A percentile compares a stretch with the other conserved stretches of the same genome.
Conservation (phyloP, 2,329 filamentous ascomycete species). For the Colletotrichum sp. region DNA sequence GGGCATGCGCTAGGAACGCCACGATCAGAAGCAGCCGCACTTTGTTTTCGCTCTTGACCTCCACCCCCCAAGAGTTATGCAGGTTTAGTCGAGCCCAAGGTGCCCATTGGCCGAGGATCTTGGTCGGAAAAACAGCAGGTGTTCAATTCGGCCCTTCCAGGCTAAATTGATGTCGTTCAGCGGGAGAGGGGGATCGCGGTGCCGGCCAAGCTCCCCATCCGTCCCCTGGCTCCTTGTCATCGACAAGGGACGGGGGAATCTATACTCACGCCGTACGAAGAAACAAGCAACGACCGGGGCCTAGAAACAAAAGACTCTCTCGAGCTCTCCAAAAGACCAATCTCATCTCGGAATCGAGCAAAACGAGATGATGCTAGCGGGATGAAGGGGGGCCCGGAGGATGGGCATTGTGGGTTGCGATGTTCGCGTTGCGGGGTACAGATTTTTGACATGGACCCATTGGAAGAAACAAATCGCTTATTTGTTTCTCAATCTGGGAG, state of each 20-base stretch:
- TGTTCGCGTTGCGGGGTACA: slow-evolving; percentile 13
- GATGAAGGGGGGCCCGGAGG: not conserved
- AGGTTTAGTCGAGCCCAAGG: not conserved
- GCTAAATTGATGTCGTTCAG: slow-evolving; percentile 41
- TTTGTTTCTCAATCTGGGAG: not conserved
- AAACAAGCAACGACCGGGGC: slow-evolving; percentile 6
- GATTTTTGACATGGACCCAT: not conserved
- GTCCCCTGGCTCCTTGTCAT: slow-evolving; percentile 2
- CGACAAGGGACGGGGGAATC: not conserved
- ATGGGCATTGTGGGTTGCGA: not conserved
- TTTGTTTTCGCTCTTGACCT: slow-evolving; percentile 30
- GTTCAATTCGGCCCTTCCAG: slow-evolving; percentile 44
- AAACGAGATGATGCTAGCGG: slow-evolving; percentile 2
- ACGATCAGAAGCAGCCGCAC: slow-evolving; percentile 30
- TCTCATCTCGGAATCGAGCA: slow-evolving; percentile 6
- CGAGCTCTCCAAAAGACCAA: not conserved
- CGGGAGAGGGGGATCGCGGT: slow-evolving; percentile 21
- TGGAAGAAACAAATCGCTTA: not conserved
- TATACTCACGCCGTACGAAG: not conserved
- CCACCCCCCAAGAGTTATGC: not conserved
- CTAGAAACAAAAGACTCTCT: not conserved
- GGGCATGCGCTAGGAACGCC: slow-evolving; percentile 2
- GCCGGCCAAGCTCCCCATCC: slow-evolving; percentile 5
- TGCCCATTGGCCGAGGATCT: slow-evolving; percentile 30
- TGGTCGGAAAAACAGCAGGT: slow-evolving; percentile 40